Evolutionary conservation across 2,329 filamentous ascomycete genomes (phyloP), one percentile per base, ranked within the genome.

Genomic region (Plectosphaerella sp.): DNA sequence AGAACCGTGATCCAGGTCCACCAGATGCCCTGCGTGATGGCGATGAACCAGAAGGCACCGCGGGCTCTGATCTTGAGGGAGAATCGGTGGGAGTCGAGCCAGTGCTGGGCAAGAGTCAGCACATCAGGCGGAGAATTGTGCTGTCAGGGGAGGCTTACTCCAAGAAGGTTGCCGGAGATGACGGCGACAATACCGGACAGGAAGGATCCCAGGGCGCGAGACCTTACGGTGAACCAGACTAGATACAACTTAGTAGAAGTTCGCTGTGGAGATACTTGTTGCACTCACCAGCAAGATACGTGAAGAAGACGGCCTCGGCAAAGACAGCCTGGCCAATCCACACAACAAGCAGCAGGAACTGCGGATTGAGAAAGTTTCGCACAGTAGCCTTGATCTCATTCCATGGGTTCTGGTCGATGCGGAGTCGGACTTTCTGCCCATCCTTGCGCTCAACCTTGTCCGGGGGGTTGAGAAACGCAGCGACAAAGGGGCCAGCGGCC

Each of bases 271-370:
- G 12, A 7, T 41, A 3, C n/a, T 16, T 2, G 25, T 6, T 3
- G 5, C 2, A 65, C 69, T 59, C 50, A 71, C 74, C 57, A 9
- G 76, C 73, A 8, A 86, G 70, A 53, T 86, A 91, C 0, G 87
- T 89, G 64, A 86, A 89, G 66, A 86, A 88, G 0, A 90, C 85
- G 0, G 87, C 83, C 63, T 91, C 87, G 0, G 84, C 71, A 61
- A 87, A 91, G 0, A 88, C 86, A 0, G 83, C 83, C 57, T 89
- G 84, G 1, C 83, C 83, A 39, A 91, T 89, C 57, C 87, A 81
- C 0, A 86, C 75, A 3, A 89, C 65, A 1, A 89, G 74, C 1
- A 89, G 70, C 1, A 90, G 67, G 53, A 88, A 89, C 28, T 78
- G 77, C 43, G 75, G 80, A 2, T 72, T 80, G 28, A 84, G 67